Base-by-base conservation (phyloP, 2,329 filamentous ascomycete genomes). In the Alternaria novae-zelandiae region DNA sequence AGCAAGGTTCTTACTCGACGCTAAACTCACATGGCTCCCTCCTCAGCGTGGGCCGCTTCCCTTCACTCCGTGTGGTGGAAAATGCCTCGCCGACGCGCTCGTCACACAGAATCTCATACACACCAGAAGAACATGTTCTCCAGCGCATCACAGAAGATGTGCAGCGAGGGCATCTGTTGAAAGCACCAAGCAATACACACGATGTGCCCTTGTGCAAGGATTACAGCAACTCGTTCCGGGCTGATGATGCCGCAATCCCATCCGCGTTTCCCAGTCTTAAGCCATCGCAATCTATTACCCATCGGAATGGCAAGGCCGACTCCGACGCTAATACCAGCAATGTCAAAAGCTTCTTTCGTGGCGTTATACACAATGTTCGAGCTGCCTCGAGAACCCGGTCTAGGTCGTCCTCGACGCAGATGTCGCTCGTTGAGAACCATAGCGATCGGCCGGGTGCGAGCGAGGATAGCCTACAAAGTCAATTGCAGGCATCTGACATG, bases 1-100 rank as follows among this genome's bases (percentile, higher is more conserved):
- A 84, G 69, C 80, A 80, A 54, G 74, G 71, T 62, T 84, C 82
- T 13, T 72, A 76, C 47, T 79, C 79, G 12, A 82, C 81, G 10
- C 72, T 84, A 23, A 74, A 75, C 47, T 80, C 80, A 9, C 65
- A 72, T 45, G 67, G 67, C 11, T 79, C 79, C 15, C 55, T 73
- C n/a, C 60, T 71, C 50, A 71, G 65, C 54, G 54, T 70, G 25
- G 66, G 64, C 17, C 69, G 63, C n/a, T 66, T 69, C 54, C 62
- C 72, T 44, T 70, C 69, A 23, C 30, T 70, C 32, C 64, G 64
- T 30, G 44, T 57, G 21, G 57, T 57, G 44, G 64, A 72, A 50
- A 69, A 65, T 57, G 51, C 60, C 36, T 72, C 67, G 36, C 68
- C 73, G 17, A 63, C 50, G 23, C 55, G 57, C n/a, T 46, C 55